These are phyloP conservation scores for Cercospora sp. DNA, from an alignment of 2,329 filamentous ascomycete genomes.

Conservation along the genomic window DNA sequence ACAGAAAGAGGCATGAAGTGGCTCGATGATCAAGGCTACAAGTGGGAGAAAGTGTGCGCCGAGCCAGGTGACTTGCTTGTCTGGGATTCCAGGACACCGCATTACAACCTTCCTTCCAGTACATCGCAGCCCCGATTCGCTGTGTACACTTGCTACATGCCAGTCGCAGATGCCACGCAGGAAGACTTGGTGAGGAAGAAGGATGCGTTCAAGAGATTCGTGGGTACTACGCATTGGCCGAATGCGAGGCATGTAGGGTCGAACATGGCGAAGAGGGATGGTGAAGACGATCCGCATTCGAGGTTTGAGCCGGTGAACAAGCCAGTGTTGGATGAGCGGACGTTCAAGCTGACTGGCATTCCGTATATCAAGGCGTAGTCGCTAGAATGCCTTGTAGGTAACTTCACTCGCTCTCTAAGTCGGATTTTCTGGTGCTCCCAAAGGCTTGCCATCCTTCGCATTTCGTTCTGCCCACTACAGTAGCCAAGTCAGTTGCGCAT, in stretches of 20 bases:
- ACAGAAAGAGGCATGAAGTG: slow-evolving; percentile 37
- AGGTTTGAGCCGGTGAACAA: slow-evolving; percentile 44
- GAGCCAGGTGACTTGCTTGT: slow-evolving; percentile 34
- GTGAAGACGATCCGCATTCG: slow-evolving; percentile 39
- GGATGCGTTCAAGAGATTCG: slow-evolving; percentile 35
- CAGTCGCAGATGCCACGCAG: slow-evolving; percentile 38
- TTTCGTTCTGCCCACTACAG: not conserved
- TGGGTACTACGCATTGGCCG: slow-evolving; percentile 41
- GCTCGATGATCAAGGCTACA: slow-evolving; percentile 27
- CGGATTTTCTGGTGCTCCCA: not conserved
- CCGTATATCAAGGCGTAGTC: slow-evolving; percentile 44
- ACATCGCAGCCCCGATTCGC: slow-evolving; percentile 35
- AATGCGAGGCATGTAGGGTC: slow-evolving; percentile 40
- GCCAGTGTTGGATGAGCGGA: slow-evolving; percentile 44
- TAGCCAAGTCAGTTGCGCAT: not conserved
- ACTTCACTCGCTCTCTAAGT: not conserved
- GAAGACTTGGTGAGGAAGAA: slow-evolving; percentile 40
- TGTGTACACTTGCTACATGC: slow-evolving; percentile 43
- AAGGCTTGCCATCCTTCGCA: not conserved
- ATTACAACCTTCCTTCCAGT: slow-evolving; percentile 38
- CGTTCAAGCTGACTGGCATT: slow-evolving; percentile 51
- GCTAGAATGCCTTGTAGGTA: not conserved
- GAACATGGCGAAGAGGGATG: slow-evolving; percentile 38
- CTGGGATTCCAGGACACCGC: slow-evolving; percentile 33
- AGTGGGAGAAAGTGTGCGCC: slow-evolving; percentile 32